Evolutionary conservation across 2,329 filamentous ascomycete species (phyloP), one percentile per base, ranked within the genome.

Genomic region (Ceratocystis alfenasii): DNA sequence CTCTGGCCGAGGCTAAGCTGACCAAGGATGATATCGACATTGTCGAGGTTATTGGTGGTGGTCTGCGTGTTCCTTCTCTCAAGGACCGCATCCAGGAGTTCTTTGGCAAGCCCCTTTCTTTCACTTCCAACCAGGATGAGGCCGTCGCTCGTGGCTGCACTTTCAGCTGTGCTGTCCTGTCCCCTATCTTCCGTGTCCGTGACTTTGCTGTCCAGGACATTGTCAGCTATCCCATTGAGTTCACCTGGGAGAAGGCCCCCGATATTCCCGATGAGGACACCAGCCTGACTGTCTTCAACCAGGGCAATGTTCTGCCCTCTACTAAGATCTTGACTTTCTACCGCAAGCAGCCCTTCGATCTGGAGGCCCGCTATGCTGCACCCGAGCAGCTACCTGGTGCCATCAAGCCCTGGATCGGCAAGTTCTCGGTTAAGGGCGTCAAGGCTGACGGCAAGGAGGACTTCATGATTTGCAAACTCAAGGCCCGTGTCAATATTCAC

Each of bases 401-500:
- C 82, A 82, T 87, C 69, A 90, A 90, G 75, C 89, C 94, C 61
- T 97, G 93, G 89, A 96, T 99, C 71, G 94, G 94, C 66, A 87
- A 90, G 70, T 99, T 99, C 81, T 96, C 92, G 53, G 91, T 99
- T 76, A 99, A 99, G 84, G 89, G 89, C 59, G 93, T 99, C 74
- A 92, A 96, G 83, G 88, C 90, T 50, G 90, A 95, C 74, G 84
- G 87, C 70, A 92, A 94, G 75, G 90, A 95, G 68, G 94, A 97
- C 75, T 99, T 97, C 77, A 97, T 99, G 93, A 95, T 97, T 73
- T 99, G 94, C 87, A 99, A 99, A 81, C 87, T 99, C 69, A 97
- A 97, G 84, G 93, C 94, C 61, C 87, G 94, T 69, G 84, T 99
- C 66, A 99, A 99, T 79, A 84, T 97, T 70, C 92, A 97, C 79